Percentiles rank a stretch among this genome's conserved stretches.
Conservation (phyloP, 2,329 filamentous ascomycete genomes). For the Aspergillus uvarum region DNA sequence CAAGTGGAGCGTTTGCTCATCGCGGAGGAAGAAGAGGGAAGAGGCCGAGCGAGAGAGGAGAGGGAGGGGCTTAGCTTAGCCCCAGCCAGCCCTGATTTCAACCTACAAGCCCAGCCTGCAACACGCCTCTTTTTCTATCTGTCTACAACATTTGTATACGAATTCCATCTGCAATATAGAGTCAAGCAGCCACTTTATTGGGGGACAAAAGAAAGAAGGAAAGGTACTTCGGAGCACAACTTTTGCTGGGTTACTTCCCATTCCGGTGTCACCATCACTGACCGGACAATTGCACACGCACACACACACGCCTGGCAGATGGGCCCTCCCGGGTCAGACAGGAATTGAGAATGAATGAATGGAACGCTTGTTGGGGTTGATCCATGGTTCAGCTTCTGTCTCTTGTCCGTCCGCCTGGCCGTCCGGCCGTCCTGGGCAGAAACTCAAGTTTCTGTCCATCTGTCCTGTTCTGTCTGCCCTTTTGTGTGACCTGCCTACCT, state of each 20-base stretch:
- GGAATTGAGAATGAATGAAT: background rate
- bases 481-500: background rate
- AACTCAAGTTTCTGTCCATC: background rate
- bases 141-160: background rate
- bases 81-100: background rate
- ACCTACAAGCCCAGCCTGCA: background rate
- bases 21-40: background rate
- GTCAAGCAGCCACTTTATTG: too few species aligned
- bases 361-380: background rate
- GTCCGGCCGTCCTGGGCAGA: background rate
- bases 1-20: background rate
- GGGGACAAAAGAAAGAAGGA: too few species aligned
- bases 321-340: background rate
- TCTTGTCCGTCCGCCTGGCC: background rate
- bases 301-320: too few species aligned
- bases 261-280: background rate
- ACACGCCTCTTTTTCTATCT: background rate
- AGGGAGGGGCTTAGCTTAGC: background rate
- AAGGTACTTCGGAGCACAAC: too few species aligned
- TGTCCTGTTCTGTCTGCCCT: background rate
- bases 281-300: too few species aligned
- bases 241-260: too few species aligned
- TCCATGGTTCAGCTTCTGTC: constrained; percentile 1
- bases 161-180: too few species aligned
- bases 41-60: background rate